Evolutionary conservation across 2,329 filamentous ascomycete species (phyloP), one percentile per base, ranked within the genome.

Genomic region (Tolypocladium ophioglossoides): DNA sequence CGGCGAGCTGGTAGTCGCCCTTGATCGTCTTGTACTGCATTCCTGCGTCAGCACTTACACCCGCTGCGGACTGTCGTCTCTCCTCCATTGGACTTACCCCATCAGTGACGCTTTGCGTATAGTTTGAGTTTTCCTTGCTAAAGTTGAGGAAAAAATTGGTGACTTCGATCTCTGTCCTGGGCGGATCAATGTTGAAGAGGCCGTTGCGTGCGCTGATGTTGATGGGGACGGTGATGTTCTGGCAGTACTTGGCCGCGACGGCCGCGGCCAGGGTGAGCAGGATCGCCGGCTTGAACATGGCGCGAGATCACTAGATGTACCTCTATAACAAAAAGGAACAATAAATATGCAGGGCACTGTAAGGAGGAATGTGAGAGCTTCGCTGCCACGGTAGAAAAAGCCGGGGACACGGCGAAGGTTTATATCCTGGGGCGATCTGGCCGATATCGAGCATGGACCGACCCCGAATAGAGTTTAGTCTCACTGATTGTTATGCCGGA

Each of bases 1-100:
- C 77, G 5, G 74, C 78, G 50, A 87, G 78, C 5, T 78, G 65
- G 68, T 84, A 86, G 27, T 68, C 71, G 35, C 79, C 80, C 2
- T 69, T 64, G 18, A 83, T 67, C 0, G 74, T 78, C 32, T 70
- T 62, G 60, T 79, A 80, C 71, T 76, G 20, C 38, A 20, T 47
- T n/a, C 30, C n/a, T 12, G 22, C 8, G 16, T 27, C 20, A 38
- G 14, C 35, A 18, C 37, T 10, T 4, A 12, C 30, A 1, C 18
- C 3, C 1, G 11, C 18, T 4, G 14, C n/a, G 24, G 24, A 7
- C 16, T n/a, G 41, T 16, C 24, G 41, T 7, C 27, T 11, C 24
- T 3, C 8, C 30, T 8, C 30, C 30, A 7, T n/a, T n/a, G 8
- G 1, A 64, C 70, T 58, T 64, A 75, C 74, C 40, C 74, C 78